Evolutionary conservation across 371 early-diverging fungal species (phyloP).

Genomic region (Mucor ambiguus): DNA sequence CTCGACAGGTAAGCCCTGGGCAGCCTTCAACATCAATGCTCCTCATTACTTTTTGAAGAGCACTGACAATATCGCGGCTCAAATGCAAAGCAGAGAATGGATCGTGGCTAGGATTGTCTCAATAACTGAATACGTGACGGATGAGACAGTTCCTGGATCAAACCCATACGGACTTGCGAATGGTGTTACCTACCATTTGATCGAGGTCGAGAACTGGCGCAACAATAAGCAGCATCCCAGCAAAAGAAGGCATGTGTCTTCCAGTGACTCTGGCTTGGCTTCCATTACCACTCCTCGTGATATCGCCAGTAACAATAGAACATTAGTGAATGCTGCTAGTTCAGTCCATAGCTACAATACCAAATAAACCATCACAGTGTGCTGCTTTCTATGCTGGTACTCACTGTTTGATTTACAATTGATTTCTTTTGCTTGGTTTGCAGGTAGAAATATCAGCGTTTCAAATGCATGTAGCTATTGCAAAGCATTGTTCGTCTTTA

Average conservation of each 20-base stretch:
- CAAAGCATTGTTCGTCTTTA: no score
- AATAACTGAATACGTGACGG: conserved; percentile 58
- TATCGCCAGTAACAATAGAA: not conserved
- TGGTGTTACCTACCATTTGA: conserved; percentile 60
- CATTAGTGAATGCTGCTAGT: not conserved
- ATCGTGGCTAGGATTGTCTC: conserved; percentile 68
- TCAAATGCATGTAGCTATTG: no score
- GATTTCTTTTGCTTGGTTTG: not conserved
- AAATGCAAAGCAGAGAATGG: conserved; percentile 64
- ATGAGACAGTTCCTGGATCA: conserved; percentile 40
- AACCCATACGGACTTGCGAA: conserved; percentile 70
- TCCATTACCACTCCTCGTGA: conserved; percentile 7
- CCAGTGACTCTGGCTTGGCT: conserved; percentile 21
- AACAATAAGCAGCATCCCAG: not conserved
- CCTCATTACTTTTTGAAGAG: conserved; percentile 76
- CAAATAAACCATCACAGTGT: not conserved
- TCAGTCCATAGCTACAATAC: conserved; percentile 3
- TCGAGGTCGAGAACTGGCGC: conserved; percentile 61
- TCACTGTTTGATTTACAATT: not conserved
- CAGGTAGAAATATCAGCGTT: no score
- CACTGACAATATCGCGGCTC: conserved; percentile 43
- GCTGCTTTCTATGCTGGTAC: not conserved
- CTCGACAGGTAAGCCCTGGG: conserved; percentile 74
- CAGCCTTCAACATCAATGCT: conserved; percentile 78
- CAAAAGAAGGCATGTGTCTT: conserved; percentile 7